Conservation (phyloP, 83 land plant genomes). For the Larix sibirica region DNA sequence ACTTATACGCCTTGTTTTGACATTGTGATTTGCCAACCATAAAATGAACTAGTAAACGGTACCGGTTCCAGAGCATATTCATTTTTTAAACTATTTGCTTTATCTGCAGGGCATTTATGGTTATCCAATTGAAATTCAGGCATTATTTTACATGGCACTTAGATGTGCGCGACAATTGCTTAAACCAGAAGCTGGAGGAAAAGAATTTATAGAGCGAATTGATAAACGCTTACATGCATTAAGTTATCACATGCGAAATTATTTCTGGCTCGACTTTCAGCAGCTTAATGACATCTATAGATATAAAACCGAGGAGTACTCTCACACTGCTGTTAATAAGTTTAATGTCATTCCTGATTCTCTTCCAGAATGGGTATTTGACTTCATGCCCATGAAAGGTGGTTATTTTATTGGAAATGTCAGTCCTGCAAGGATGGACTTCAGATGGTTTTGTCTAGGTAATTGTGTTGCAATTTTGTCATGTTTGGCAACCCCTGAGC, state of each 20-base stretch:
- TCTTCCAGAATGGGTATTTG: slow-evolving; percentile 42
- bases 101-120: slow-evolving; percentile 37
- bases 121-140: slow-evolving; percentile 47
- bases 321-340: slow-evolving; percentile 47
- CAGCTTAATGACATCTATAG: slow-evolving; percentile 43
- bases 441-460: slow-evolving; percentile 45
- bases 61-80: too few species aligned
- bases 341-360: slow-evolving; percentile 46
- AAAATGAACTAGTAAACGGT: too few species aligned
- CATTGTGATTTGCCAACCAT: too few species aligned
- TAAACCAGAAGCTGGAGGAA: slow-evolving; percentile 23
- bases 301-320: slow-evolving; percentile 43
- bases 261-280: slow-evolving; percentile 38
- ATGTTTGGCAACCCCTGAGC: slow-evolving; percentile 35
- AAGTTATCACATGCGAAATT: slow-evolving; percentile 31
- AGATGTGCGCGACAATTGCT: slow-evolving; percentile 30
- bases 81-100: neutral
- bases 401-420: slow-evolving; percentile 52
- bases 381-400: slow-evolving; percentile 45
- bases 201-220: slow-evolving; percentile 30
- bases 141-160: slow-evolving; percentile 32
- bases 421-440: slow-evolving; percentile 55
- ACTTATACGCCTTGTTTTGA: too few species aligned
- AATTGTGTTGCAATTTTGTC: slow-evolving; percentile 43
- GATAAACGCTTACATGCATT: slow-evolving; percentile 33